A percentile compares a stretch with the other conserved stretches of the same genome.
These are phyloP conservation scores for Irpex sp. DNA, from an alignment of 1,284 basidiomycete genomes.

Conservation along the genomic window DNA sequence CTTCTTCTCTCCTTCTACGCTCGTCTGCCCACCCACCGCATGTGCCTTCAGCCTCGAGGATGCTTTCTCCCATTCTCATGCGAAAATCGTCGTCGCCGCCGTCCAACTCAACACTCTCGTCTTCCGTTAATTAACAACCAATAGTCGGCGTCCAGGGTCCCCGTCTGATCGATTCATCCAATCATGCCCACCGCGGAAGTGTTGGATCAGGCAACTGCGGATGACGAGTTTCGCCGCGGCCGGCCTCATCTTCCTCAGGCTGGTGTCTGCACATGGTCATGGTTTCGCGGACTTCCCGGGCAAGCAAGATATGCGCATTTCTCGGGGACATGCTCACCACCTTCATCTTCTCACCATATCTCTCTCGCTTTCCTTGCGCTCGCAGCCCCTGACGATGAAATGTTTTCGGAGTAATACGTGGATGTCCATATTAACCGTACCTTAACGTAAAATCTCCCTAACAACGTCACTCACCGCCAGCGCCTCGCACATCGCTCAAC, in stretches of 20 bases:
- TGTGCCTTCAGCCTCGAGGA: not conserved
- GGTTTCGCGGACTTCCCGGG: not conserved
- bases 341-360: not conserved
- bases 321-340: not conserved
- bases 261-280: not conserved
- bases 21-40: not conserved
- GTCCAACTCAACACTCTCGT: not conserved
- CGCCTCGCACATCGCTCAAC: not conserved
- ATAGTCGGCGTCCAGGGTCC: not conserved
- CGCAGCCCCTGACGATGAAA: not conserved
- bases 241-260: not conserved
- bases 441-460: slow-evolving; percentile 1
- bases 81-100: not conserved
- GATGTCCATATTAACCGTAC: not conserved
- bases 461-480: not conserved
- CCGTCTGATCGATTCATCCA: not conserved
- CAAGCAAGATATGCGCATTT: not conserved
- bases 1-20: not conserved
- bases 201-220: not conserved
- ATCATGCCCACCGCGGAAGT: not conserved
- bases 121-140: not conserved
- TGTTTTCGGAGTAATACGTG: not conserved
- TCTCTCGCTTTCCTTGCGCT: not conserved
- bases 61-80: not conserved
- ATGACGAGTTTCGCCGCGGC: slow-evolving; percentile 1